Conservation (phyloP, 306 rosid species). For the Heteromeles arbutifolia region DNA sequence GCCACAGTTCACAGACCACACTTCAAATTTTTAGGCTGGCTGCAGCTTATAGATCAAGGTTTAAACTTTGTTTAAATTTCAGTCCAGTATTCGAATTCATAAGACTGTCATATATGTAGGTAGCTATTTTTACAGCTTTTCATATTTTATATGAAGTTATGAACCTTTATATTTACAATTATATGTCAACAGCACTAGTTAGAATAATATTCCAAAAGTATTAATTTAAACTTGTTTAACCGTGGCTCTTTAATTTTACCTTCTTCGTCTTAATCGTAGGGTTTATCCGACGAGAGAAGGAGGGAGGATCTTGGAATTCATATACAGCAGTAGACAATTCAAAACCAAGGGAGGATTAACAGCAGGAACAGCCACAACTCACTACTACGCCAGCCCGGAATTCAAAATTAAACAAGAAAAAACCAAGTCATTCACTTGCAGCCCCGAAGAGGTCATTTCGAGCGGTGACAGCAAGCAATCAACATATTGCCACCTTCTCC, state of each 20-base stretch:
- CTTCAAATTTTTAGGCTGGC: slow-evolving; percentile 80
- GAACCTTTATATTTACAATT: neutral
- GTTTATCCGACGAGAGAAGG: slow-evolving; percentile 72
- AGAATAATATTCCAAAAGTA: no score
- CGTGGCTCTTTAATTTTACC: neutral
- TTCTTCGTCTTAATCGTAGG: slow-evolving; percentile 20
- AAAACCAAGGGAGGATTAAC: slow-evolving; percentile 72
- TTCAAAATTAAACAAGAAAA: slow-evolving; percentile 78
- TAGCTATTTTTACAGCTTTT: neutral
- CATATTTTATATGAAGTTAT: neutral
- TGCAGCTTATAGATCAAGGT: slow-evolving; percentile 91
- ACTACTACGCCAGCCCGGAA: slow-evolving; percentile 75
- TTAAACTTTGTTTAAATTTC: neutral
- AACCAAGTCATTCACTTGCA: slow-evolving; percentile 68
- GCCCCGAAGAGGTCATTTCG: slow-evolving; percentile 79
- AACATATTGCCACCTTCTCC: slow-evolving; percentile 86
- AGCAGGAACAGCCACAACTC: slow-evolving; percentile 88
- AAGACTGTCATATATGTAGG: neutral
- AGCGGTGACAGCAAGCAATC: slow-evolving; percentile 73
- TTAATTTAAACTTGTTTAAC: neutral
- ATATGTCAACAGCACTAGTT: neutral
- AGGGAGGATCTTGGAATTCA: slow-evolving; percentile 69
- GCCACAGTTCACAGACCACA: slow-evolving; percentile 81
- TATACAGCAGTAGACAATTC: slow-evolving; percentile 74
- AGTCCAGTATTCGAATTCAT: neutral